phyloP scores from a whole-genome alignment of 257 asterid species.

The Lithospermum erythrorhizon region DNA sequence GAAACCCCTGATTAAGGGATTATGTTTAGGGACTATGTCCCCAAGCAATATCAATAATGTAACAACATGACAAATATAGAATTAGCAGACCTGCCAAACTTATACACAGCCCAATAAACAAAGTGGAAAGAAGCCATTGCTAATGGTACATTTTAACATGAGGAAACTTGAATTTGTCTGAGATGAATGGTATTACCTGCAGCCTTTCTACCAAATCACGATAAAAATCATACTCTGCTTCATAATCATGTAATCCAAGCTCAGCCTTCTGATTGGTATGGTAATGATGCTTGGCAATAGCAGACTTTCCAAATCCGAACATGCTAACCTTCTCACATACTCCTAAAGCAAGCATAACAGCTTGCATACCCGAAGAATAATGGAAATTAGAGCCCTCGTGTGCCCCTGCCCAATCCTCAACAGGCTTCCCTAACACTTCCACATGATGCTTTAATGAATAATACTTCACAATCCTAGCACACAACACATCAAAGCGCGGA shows the following conservation, averaged over 20 bases:
- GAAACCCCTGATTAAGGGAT: conserved; percentile 8
- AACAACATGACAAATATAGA: conserved; percentile 3
- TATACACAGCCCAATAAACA: conserved; percentile 5
- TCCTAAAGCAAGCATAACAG: conserved; percentile 78
- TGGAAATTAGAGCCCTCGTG: conserved; percentile 76
- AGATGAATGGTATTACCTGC: conserved; percentile 57
- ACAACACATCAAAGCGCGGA: conserved; percentile 60
- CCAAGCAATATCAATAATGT: conserved; percentile 7
- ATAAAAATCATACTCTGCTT: conserved; percentile 85
- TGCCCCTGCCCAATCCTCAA: conserved; percentile 50
- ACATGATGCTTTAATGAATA: conserved; percentile 59
- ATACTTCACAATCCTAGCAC: conserved; percentile 73
- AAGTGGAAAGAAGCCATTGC: not conserved
- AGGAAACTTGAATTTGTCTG: conserved; percentile 63
- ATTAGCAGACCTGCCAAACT: conserved; percentile 1
- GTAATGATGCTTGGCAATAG: conserved; percentile 67
- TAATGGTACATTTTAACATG: conserved; percentile 53
- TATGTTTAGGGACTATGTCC: not conserved
- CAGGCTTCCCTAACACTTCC: conserved; percentile 34
- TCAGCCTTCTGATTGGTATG: conserved; percentile 82
- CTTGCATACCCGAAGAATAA: conserved; percentile 96
- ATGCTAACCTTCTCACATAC: conserved; percentile 72
- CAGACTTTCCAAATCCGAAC: conserved; percentile 80
- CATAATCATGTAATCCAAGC: conserved; percentile 78
- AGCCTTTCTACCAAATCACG: conserved; percentile 45